phyloP scores from a whole-genome alignment of 2,329 filamentous ascomycete genomes.

The Diaporthe amygdali region DNA sequence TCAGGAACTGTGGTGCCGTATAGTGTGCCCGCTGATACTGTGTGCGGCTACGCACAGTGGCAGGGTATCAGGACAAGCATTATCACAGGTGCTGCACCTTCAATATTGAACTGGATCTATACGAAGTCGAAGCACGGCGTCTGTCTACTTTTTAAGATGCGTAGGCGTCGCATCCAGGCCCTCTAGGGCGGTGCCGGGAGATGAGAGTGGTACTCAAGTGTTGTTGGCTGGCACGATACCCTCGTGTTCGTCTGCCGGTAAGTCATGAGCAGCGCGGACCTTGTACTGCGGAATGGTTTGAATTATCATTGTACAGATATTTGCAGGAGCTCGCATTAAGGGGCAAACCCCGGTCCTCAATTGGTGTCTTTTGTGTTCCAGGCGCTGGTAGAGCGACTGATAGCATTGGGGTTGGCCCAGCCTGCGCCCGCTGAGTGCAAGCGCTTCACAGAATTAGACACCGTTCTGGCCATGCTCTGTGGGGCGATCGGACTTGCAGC shows the following conservation, averaged over 20 bases:
- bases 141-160: constrained; percentile 1
- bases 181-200: neutral
- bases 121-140: neutral
- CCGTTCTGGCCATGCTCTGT: neutral
- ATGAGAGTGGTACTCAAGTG: neutral
- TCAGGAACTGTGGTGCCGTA: too few relatives aligned
- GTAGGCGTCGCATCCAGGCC: neutral
- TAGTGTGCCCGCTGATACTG: neutral
- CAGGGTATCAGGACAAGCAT: neutral
- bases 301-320: neutral
- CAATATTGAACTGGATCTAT: neutral
- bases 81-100: neutral
- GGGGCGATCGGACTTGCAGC: neutral
- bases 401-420: neutral
- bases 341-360: neutral
- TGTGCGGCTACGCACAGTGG: constrained; percentile 3
- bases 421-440: neutral
- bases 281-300: neutral
- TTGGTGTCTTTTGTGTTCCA: neutral
- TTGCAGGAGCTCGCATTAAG: neutral
- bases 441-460: neutral
- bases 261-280: neutral
- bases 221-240: neutral
- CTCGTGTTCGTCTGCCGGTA: neutral
- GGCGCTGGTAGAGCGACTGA: neutral